Conservation (phyloP, 139 green algal genomes). For the Nannochloris sp. region DNA sequence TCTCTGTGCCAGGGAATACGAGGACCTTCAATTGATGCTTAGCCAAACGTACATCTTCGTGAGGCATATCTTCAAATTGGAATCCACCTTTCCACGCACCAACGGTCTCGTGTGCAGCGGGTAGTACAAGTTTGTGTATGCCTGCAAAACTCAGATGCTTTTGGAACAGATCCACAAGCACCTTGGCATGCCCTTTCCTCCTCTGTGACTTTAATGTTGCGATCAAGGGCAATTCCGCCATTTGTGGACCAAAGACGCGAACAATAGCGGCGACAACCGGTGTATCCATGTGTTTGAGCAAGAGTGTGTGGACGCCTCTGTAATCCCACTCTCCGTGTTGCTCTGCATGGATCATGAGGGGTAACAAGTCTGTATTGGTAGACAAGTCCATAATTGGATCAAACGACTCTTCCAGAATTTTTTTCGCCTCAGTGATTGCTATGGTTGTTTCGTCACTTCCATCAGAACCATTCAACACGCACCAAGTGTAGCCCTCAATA, state of each 20-base stretch:
- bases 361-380: slow-evolving; percentile 70
- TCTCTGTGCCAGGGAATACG: slow-evolving; percentile 62
- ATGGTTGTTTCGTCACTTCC: slow-evolving; percentile 11
- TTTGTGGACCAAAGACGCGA: slow-evolving; percentile 64
- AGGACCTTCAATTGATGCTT: slow-evolving; percentile 63
- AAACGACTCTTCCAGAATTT: slow-evolving; percentile 61
- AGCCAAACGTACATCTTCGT: slow-evolving; percentile 32
- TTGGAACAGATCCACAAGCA: slow-evolving; percentile 50
- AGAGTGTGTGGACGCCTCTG: slow-evolving; percentile 65
- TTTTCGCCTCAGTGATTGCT: slow-evolving; percentile 17
- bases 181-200: slow-evolving; percentile 61
- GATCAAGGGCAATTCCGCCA: slow-evolving; percentile 85
- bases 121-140: slow-evolving; percentile 41
- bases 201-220: slow-evolving; percentile 61
- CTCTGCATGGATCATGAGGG: slow-evolving; percentile 68
- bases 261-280: slow-evolving; percentile 61
- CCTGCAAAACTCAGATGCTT: slow-evolving; percentile 33
- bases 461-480: slow-evolving; percentile 25
- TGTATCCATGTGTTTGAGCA: slow-evolving; percentile 60
- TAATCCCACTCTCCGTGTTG: slow-evolving; percentile 71
- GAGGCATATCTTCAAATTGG: slow-evolving; percentile 38
- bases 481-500: slow-evolving; percentile 5
- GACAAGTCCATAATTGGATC: slow-evolving; percentile 79
- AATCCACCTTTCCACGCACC: slow-evolving; percentile 50
- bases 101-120: slow-evolving; percentile 41